Conservation (phyloP, 306 rosid species). For the Malus sylvestris region DNA sequence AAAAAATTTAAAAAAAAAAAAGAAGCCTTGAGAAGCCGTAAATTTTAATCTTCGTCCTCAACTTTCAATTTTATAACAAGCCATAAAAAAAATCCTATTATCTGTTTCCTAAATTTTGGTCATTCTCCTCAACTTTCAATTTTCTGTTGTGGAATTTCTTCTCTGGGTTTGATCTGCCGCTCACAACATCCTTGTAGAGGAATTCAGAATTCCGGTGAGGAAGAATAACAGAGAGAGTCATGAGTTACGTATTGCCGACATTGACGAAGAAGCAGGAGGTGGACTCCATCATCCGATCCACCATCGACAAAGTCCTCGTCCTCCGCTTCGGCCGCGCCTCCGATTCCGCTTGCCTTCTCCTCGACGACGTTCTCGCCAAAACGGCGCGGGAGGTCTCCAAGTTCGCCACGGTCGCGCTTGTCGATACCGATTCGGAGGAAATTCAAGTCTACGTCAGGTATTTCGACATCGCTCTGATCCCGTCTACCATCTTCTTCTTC, state of each 20-base stretch:
- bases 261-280: constrained; percentile 60
- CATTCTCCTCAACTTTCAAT: too few species aligned
- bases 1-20: too few species aligned
- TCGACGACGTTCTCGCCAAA: constrained; percentile 64
- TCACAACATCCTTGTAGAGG: neutral
- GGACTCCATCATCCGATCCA: constrained; percentile 63
- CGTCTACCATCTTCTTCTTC: constrained; percentile 82
- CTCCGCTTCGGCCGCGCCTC: constrained; percentile 78
- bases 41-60: too few species aligned
- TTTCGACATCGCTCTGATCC: constrained; percentile 70
- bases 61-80: too few species aligned
- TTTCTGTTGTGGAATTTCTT: too few species aligned
- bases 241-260: constrained; percentile 38
- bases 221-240: neutral
- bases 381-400: constrained; percentile 76
- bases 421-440: constrained; percentile 70
- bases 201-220: neutral
- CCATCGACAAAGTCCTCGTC: constrained; percentile 76
- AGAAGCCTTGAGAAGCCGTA: too few species aligned
- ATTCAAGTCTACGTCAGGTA: constrained; percentile 65
- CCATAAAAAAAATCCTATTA: too few species aligned
- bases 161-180: neutral
- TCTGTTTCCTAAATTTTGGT: too few species aligned
- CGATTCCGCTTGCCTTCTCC: constrained; percentile 57
- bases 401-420: constrained; percentile 67